Percentiles rank a stretch among this genome's conserved stretches.
These are phyloP conservation scores for Cordyceps militaris DNA, from an alignment of 2,329 filamentous ascomycete species.

Conservation along the genomic window DNA sequence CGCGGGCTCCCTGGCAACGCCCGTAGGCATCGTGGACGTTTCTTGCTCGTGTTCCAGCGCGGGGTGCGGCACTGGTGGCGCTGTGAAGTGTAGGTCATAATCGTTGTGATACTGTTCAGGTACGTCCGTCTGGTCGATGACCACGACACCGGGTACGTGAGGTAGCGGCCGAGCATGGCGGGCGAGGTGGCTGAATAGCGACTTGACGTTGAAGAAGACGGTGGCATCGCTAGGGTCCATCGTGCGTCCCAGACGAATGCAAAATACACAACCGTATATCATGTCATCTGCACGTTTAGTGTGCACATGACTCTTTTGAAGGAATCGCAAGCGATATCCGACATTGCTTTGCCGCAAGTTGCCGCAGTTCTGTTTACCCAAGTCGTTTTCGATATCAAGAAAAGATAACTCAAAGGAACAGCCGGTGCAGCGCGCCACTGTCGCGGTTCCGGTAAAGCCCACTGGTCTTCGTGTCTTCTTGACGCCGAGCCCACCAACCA, in stretches of 20 bases:
- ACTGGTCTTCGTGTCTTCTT: constrained; percentile 45
- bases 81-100: constrained; percentile 45
- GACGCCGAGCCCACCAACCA: constrained; percentile 41
- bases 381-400: constrained; percentile 43
- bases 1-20: constrained; percentile 39
- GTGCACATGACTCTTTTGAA: constrained; percentile 48
- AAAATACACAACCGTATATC: constrained; percentile 49
- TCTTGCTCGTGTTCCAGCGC: constrained; percentile 35
- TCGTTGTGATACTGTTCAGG: constrained; percentile 37
- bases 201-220: constrained; percentile 46
- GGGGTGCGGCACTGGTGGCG: constrained; percentile 33
- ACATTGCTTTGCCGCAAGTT: constrained; percentile 41
- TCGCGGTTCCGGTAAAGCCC: constrained; percentile 33
- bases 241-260: constrained; percentile 41
- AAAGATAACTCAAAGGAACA: constrained; percentile 50
- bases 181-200: constrained; percentile 46
- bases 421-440: constrained; percentile 44
- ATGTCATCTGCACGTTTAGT: constrained; percentile 45
- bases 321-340: constrained; percentile 45
- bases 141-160: constrained; percentile 38
- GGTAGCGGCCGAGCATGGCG: constrained; percentile 49
- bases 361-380: constrained; percentile 39
- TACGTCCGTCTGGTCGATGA: constrained; percentile 38
- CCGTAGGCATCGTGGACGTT: constrained; percentile 36
- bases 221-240: constrained; percentile 48